Evolutionary conservation across 176 grass and related monocot genomes (phyloP).

Genomic region (Panicum miliaceum): DNA sequence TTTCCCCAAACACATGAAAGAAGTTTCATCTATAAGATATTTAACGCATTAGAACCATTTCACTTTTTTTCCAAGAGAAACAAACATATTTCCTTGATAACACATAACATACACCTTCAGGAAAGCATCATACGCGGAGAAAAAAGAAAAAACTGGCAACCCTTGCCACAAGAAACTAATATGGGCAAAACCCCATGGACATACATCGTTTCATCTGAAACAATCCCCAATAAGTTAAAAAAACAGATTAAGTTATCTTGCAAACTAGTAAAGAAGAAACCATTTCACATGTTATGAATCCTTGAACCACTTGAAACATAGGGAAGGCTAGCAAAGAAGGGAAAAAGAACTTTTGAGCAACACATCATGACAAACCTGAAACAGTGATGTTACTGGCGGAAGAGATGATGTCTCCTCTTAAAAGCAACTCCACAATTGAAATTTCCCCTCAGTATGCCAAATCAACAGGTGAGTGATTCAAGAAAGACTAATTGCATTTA

Average conservation of each 20-base stretch:
- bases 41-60: conserved; percentile 18
- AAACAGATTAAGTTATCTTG: background rate
- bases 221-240: background rate
- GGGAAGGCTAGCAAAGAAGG: conserved; percentile 26
- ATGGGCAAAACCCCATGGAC: background rate
- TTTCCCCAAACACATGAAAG: conserved; percentile 10
- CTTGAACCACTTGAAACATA: conserved; percentile 44
- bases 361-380: conserved; percentile 97
- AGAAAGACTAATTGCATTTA: conserved; percentile 61
- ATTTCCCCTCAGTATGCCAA: conserved; percentile 62
- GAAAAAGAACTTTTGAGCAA: conserved; percentile 58
- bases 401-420: conserved; percentile 95
- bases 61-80: background rate
- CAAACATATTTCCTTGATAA: conserved; percentile 10
- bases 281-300: conserved; percentile 28
- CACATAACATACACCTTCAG: background rate
- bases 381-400: conserved; percentile 73
- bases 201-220: background rate
- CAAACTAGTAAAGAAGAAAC: background rate
- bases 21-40: conserved; percentile 5
- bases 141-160: conserved; percentile 31
- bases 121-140: conserved; percentile 20
- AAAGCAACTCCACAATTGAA: conserved; percentile 88
- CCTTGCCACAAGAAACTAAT: conserved; percentile 10
- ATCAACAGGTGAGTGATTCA: conserved; percentile 65